phyloP scores from a whole-genome alignment of 768 basidiomycete genomes.

The Trametes punicea region DNA sequence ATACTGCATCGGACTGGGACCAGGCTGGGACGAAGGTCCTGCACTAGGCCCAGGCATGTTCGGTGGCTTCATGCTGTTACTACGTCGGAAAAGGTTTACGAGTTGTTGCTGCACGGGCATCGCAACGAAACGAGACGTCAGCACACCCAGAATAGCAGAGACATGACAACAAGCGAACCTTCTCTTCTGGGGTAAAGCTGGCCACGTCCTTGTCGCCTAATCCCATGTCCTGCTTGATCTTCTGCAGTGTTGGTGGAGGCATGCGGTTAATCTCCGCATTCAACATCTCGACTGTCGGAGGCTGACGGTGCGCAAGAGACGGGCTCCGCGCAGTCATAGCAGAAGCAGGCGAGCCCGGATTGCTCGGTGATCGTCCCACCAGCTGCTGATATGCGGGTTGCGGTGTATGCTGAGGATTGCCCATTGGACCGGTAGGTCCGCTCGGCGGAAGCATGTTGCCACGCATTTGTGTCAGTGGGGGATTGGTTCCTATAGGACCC shows the following conservation, averaged over 20 bases:
- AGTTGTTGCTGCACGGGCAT: constrained; percentile 16
- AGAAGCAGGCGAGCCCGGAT: constrained; percentile 50
- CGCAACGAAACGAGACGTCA: constrained; percentile 3
- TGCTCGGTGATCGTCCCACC: constrained; percentile 53
- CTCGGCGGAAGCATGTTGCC: constrained; percentile 49
- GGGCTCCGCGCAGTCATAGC: constrained; percentile 56
- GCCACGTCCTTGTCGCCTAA: constrained; percentile 44
- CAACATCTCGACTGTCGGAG: constrained; percentile 29
- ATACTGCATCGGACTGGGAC: constrained; percentile 33
- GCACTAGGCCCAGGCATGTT: constrained; percentile 8
- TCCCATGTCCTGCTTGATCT: constrained; percentile 42
- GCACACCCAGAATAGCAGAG: background rate
- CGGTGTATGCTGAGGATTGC: constrained; percentile 38
- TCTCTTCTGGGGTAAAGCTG: constrained; percentile 50
- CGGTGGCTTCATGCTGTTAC: constrained; percentile 2
- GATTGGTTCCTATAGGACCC: constrained; percentile 51
- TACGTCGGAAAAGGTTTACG: constrained; percentile 10
- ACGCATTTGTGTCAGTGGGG: constrained; percentile 45
- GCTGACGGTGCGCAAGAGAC: constrained; percentile 47
- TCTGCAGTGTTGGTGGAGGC: constrained; percentile 32
- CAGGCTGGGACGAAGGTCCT: constrained; percentile 27
- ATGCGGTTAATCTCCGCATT: constrained; percentile 43
- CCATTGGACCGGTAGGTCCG: constrained; percentile 35
- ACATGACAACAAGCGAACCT: constrained; percentile 40
- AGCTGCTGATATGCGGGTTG: constrained; percentile 42